Conservation (phyloP, 129 eudicot species). For the Saussurea involucrata region DNA sequence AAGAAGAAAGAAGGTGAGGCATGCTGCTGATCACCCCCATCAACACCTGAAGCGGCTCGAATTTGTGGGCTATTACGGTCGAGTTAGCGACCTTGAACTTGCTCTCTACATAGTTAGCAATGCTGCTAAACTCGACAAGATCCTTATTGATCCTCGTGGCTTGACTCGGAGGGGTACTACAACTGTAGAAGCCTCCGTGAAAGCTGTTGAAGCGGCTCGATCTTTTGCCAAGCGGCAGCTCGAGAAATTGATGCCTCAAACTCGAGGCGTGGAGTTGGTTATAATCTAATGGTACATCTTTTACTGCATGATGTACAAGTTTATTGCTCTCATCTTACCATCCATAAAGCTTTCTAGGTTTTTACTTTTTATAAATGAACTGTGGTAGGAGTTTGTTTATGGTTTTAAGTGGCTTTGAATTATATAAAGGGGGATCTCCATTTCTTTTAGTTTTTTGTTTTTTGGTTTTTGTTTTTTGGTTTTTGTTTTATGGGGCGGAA, state of each 20-base stretch:
- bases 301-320: no score
- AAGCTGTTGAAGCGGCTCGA: neutral
- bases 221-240: constrained; percentile 14
- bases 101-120: neutral
- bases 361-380: no score
- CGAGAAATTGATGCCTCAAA: neutral
- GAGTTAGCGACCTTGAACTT: constrained; percentile 14
- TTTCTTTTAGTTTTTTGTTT: no score
- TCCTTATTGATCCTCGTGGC: constrained; percentile 7
- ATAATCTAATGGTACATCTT: neutral
- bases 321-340: no score
- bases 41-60: neutral
- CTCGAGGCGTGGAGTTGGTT: constrained; percentile 11
- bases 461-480: no score
- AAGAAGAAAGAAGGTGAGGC: neutral
- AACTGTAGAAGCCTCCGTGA: neutral
- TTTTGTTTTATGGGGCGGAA: no score
- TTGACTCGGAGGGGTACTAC: neutral
- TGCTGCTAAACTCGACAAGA: neutral
- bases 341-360: no score
- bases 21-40: neutral
- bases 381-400: no score
- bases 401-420: no score
- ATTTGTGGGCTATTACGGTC: constrained; percentile 18
- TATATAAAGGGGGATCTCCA: no score